Base-by-base conservation (phyloP, 164 flowering plant genomes). In the Annona cherimola region DNA sequence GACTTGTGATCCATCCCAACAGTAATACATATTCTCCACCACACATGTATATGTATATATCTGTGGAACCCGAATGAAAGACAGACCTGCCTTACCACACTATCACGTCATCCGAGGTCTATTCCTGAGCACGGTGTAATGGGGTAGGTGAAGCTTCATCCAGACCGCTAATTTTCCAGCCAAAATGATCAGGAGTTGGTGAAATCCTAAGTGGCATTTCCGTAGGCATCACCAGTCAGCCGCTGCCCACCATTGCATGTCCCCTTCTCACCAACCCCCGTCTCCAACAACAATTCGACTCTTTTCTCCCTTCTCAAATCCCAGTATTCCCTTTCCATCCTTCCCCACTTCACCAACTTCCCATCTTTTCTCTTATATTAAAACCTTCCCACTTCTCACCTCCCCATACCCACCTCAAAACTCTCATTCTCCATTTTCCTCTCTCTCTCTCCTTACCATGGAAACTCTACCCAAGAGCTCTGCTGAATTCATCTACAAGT, bases 401-500 rank as follows among this genome's bases (percentile, higher is more conserved):
- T 8, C 7, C 35, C 26, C 9, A 19, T 3, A 50, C 46, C 39
- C 20, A 69, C 39, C 59, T 35, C 67, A 14, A 35, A 39, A 45
- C 45, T 20, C 35, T 16, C 41, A 18, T 14, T 40, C 20, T 61
- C 61, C 50, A 20, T 42, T 54, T 55, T 67, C 44, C 40, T 20
- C 40, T 19, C 61, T 60, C 40, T 55, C 26, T n/a, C 59, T 12
- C 61, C 12, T 9, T 44, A 43, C 8, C 8, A 69, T 69, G 60
- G 44, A 69, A 59, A 16, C 50, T 14, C 20, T 40, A 8, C 61
- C 19, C 40, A 14, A 41, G 67, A 63, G 42, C 41, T 35, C 6
- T 4, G 44, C 78, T 35, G 89, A 94, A 16, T 76, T 80, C 84
- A 84, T 95, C 43, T 95, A 81, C 84, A 74, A 91, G 62, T 95